Base-by-base conservation (phyloP, 805 yeast species). In the Hanseniaspora meyeri region DNA sequence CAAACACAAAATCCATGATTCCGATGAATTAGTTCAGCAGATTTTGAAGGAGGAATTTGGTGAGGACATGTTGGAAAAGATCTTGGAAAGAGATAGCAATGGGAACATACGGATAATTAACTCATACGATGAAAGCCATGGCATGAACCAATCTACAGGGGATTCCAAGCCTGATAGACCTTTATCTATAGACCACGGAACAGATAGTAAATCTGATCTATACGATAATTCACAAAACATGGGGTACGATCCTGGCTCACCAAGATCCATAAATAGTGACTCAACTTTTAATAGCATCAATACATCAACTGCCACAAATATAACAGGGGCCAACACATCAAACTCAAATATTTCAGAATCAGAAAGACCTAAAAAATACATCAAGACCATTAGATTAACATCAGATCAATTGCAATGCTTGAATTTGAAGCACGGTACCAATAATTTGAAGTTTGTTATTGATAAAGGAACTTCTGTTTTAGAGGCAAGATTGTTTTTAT, bases 381-480 rank as follows among this genome's bases (percentile, higher is more conserved):
- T 89, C 66, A 90, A 88, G 66, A 91, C 97, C 0, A 74, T 93
- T 53, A 77, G 98, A 64, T 75, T 93, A 52, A 89, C 97, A 0
- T 85, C 95, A 1, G 97, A 91, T 51, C 97, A 90, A 70, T 74
- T 93, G 60, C 80, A 79, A 61, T 77, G 79, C 54, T 76, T 93
- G 64, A 79, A 84, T 55, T 75, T 93, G 61, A 80, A 80, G 59
- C 77, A 79, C 43, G 98, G 98, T 45, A 81, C 78, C 59, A 93
- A 93, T 66, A 83, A 81, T 50, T 70, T 91, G 57, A 76, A 79
- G 55, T 93, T 90, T 66, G 80, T 85, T 39, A 90, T 90, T 47
- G 85, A 85, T 60, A 82, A 84, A 63, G 95, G 96, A 29, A 85
- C 81, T 61, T 87, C 97, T 1, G 74, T 82, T 36, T 79, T 91